phyloP scores from a whole-genome alignment of 441 rosid species.

The Adansonia gregorii region DNA sequence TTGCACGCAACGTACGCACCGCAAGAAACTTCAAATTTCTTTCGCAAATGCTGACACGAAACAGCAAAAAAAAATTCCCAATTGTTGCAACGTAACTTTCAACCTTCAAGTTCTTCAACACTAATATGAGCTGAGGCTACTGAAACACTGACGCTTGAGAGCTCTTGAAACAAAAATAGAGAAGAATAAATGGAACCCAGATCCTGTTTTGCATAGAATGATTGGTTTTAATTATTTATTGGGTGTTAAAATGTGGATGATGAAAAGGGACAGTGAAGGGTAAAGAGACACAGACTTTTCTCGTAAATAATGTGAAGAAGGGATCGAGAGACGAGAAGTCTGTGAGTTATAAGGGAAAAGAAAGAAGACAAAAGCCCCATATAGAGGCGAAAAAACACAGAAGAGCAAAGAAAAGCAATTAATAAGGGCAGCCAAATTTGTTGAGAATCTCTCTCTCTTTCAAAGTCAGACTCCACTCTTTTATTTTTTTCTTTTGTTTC shows the following conservation, averaged over 20 bases:
- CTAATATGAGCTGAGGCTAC: not conserved
- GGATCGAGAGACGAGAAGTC: not conserved
- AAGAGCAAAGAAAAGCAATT: conserved; percentile 23
- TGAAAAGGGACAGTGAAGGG: not conserved
- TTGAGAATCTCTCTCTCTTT: not conserved
- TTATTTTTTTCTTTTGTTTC: not conserved
- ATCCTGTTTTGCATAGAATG: not conserved
- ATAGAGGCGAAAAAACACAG: conserved; percentile 23
- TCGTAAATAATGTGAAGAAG: not conserved
- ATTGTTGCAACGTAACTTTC: not conserved
- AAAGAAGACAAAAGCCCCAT: conserved; percentile 25
- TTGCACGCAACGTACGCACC: not conserved
- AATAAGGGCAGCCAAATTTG: conserved; percentile 26
- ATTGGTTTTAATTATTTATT: not conserved
- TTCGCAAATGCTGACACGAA: not conserved
- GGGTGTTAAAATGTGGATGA: not conserved
- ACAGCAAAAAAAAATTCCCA: not conserved
- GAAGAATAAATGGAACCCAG: not conserved
- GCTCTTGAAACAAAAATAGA: not conserved
- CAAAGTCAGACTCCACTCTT: not conserved
- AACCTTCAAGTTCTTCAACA: not conserved
- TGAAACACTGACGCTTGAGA: not conserved
- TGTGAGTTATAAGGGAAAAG: not conserved
- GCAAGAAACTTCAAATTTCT: not conserved
- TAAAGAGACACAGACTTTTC: not conserved